Base-by-base conservation (phyloP, 129 eudicot genomes). In the Chrysanthemum lavandulifolium region DNA sequence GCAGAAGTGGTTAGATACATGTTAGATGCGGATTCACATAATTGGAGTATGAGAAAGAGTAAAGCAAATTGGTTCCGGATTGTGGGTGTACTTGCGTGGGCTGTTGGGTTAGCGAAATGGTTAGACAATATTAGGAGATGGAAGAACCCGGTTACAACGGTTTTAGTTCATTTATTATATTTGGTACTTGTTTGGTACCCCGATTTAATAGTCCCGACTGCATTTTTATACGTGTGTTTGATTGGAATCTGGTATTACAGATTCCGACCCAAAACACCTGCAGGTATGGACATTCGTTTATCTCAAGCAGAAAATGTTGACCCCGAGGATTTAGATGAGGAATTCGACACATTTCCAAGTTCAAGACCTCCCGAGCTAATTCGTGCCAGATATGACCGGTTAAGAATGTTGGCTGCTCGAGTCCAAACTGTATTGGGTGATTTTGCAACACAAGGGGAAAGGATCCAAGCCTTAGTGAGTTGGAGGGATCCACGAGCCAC, bases 401-500 rank as follows among this genome's bases (percentile, higher is more conserved):
- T 95, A 54, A 76, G 99, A 74, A 80, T 89, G 64, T 78, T 95
- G 79, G 99, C 96, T 2, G 99, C 94, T 2, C 76, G 99, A 82
- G 96, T 95, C 40, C 99, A 95, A 62, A 95, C 96, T 0, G 97
- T 90, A n/a, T 75, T 95, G 73, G 99, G 99, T 60, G 99, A 95
- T 81, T 83, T 95, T 69, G 99, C 99, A 68, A 88, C 97, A 12
- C 99, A 95, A 77, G 99, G 99, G 51, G 99, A 95, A 59, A 81
- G 99, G 81, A 78, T 89, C 45, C 99, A 91, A 75, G 99, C 99
- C 51, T 70, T 95, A 81, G 99, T 95, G 11, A 95, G 99, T 63
- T 95, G 99, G 99, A 79, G 99, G 82, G 99, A 95, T 72, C 99
- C 99, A 14, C 75, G 99, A 62, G 99, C 99, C 33, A 88, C 99